Evolutionary conservation across 257 asterid genomes (phyloP), one percentile per base, ranked within the genome.

Genomic region (Haberlea rhodopensis): DNA sequence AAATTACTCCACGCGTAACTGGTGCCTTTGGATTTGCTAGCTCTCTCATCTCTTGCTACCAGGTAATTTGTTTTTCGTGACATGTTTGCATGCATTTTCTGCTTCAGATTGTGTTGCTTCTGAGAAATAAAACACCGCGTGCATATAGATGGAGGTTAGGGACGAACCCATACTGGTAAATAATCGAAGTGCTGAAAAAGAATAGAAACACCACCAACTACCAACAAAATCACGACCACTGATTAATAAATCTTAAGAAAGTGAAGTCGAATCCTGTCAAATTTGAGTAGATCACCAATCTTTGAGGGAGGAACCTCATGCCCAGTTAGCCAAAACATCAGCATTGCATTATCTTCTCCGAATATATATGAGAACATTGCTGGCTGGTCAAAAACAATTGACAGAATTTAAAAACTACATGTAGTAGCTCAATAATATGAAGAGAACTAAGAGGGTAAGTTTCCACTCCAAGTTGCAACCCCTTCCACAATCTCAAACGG

Each of bases 41-140:
- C n/a, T n/a, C n/a, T n/a, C n/a, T n/a, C n/a, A n/a, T n/a, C n/a
- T 89, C 98, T 71, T 92, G 98, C 78, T 92, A 92, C 75, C 98
- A 92, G 98, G 98, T 89, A 75, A 20, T 11, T 21, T 13, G 70
- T 3, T 6, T 61, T 24, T 63, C 37, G 3, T 9, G 20, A 32
- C 48, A 34, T 20, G 21, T 34, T 27, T n/a, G n/a, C n/a, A n/a
- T n/a, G n/a, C n/a, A n/a, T 65, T 53, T 3, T 19, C 3, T 15
- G 49, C 21, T 24, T 8, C 20, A 22, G 46, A 8, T 27, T 2
- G 9, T 27, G 6, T 62, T 6, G 21, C 2, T 43, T 15, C 16
- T 16, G 40, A 5, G 1, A n/a, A n/a, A n/a, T n/a, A 22, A 6
- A 6, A 6, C 24, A 1, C 7, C 15, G n/a, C n/a, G 19, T 53